phyloP scores from a whole-genome alignment of 2,329 filamentous ascomycete species.

The Botrytis sinoallii region DNA sequence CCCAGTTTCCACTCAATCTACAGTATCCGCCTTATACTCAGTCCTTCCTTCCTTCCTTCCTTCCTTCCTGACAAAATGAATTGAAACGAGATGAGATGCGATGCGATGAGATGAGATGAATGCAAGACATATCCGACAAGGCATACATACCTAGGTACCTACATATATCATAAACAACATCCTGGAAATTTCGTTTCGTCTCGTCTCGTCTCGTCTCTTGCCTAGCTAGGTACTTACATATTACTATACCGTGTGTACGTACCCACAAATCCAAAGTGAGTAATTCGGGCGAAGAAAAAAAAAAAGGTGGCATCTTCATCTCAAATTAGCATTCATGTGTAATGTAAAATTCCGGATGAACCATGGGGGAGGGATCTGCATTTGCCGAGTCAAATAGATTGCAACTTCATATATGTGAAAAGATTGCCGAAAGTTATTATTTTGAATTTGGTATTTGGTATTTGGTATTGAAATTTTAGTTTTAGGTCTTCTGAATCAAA shows the following conservation, averaged over 20 bases:
- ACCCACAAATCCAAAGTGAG: too few relatives aligned
- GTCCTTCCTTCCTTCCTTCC: too few relatives aligned
- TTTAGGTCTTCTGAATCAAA: background rate
- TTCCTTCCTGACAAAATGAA: background rate
- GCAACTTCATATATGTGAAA: background rate
- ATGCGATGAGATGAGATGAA: background rate
- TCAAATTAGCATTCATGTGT: background rate
- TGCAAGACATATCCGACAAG: background rate
- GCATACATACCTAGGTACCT: background rate
- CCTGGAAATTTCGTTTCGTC: background rate
- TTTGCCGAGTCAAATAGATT: background rate
- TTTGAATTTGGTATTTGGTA: background rate
- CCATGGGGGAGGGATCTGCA: background rate
- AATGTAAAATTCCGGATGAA: background rate
- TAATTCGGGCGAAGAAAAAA: background rate
- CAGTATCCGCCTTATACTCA: background rate
- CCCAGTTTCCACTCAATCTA: background rate
- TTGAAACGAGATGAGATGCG: background rate
- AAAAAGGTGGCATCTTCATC: background rate
- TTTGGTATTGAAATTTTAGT: background rate
- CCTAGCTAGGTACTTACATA: background rate
- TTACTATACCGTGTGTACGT: too few relatives aligned
- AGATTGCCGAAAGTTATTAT: background rate
- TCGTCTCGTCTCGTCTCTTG: background rate
- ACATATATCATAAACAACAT: background rate